A percentile compares a stretch with the other conserved stretches of the same genome.
These are phyloP conservation scores for Blumeria graminis DNA, from an alignment of 2,329 filamentous ascomycete genomes.

Conservation along the genomic window DNA sequence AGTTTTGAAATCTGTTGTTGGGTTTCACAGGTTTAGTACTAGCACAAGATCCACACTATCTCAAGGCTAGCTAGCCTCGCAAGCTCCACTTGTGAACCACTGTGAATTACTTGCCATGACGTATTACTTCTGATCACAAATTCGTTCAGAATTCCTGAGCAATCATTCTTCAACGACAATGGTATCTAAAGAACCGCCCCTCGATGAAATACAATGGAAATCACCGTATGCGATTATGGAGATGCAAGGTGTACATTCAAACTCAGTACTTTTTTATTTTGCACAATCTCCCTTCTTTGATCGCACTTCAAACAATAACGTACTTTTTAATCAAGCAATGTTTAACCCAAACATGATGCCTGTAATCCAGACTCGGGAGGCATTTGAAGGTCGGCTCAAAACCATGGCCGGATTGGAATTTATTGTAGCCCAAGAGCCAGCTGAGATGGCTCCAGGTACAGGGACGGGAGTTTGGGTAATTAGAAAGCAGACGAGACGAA, in stretches of 20 bases:
- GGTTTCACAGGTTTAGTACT: too few relatives aligned
- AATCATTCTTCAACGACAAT: slow-evolving; percentile 12
- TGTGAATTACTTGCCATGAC: too few relatives aligned
- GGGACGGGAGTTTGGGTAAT: slow-evolving; percentile 46
- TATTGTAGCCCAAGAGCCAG: slow-evolving; percentile 38
- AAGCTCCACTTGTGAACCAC: too few relatives aligned
- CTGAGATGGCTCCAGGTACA: slow-evolving; percentile 33
- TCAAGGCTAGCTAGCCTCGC: too few relatives aligned
- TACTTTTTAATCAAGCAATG: slow-evolving; percentile 35
- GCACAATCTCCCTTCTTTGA: slow-evolving; percentile 44
- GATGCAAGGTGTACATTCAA: slow-evolving; percentile 34
- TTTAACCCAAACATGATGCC: slow-evolving; percentile 33
- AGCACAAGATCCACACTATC: too few relatives aligned
- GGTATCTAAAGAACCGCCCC: slow-evolving; percentile 25
- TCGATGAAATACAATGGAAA: slow-evolving; percentile 46
- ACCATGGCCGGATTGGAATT: slow-evolving; percentile 45
- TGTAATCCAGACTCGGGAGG: slow-evolving; percentile 33
- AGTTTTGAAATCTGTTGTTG: background rate
- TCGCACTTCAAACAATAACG: slow-evolving; percentile 40
- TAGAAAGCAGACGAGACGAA: slow-evolving; percentile 39
- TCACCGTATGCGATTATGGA: slow-evolving; percentile 23
- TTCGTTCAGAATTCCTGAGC: too few relatives aligned
- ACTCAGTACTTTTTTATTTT: slow-evolving; percentile 40
- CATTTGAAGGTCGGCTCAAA: slow-evolving; percentile 35
- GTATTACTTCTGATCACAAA: too few relatives aligned